Evolutionary conservation across 78 protist genomes (phyloP).

Genomic region (Dictyostelium firmibasis): DNA sequence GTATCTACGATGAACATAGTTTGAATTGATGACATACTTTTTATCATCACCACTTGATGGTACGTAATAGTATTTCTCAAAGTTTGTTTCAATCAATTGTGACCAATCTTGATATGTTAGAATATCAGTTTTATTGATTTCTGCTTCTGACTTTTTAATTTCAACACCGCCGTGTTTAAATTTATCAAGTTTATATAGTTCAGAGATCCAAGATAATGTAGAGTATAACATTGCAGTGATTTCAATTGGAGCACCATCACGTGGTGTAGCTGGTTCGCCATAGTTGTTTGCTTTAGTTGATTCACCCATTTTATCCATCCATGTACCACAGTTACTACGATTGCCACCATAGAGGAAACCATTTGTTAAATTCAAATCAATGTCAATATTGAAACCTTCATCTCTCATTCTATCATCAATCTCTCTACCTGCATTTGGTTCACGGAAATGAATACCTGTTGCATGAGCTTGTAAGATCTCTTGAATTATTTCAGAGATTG

Average conservation of each 20-base stretch:
- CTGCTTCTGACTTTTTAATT: neutral
- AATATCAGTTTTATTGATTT: neutral
- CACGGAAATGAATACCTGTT: constrained; percentile 90
- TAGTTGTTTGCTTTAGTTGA: constrained; percentile 64
- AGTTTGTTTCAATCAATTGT: constrained; percentile 34
- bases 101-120: constrained; percentile 79
- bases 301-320: constrained; percentile 99
- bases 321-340: constrained; percentile 93
- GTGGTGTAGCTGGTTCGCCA: constrained; percentile 95
- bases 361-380: constrained; percentile 62
- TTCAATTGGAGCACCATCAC: constrained; percentile 97
- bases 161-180: constrained; percentile 39
- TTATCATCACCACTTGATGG: constrained; percentile 71
- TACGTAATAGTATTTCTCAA: constrained; percentile 84
- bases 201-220: constrained; percentile 59
- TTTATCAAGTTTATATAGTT: neutral
- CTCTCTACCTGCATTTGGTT: constrained; percentile 92
- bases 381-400: constrained; percentile 88
- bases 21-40: constrained; percentile 12
- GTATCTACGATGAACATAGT: constrained; percentile 85
- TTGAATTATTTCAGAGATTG: constrained; percentile 66
- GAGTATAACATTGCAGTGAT: constrained; percentile 81
- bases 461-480: constrained; percentile 84
- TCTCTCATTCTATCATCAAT: constrained; percentile 91
- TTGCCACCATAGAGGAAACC: constrained; percentile 95